phyloP scores from a whole-genome alignment of 768 basidiomycete genomes.

The Phlebiopsis flavidoalba region DNA sequence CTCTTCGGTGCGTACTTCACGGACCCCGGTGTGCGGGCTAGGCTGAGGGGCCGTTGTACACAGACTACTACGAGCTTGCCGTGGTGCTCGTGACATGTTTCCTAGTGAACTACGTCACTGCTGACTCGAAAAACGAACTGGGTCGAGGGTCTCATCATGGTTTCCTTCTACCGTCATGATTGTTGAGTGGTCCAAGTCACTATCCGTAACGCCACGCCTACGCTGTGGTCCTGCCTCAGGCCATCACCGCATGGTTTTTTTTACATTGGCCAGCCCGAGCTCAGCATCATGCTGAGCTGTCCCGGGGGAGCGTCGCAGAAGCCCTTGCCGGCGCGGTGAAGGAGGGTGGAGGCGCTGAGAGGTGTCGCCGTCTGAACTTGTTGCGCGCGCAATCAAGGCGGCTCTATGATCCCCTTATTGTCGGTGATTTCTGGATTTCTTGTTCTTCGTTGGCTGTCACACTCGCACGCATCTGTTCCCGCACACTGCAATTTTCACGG shows the following conservation, averaged over 20 bases:
- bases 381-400: not conserved
- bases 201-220: not conserved
- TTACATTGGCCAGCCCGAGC: conserved; percentile 53
- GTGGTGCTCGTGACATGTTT: conserved; percentile 63
- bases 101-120: conserved; percentile 76
- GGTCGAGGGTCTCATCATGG: conserved; percentile 61
- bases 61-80: conserved; percentile 68
- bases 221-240: conserved; percentile 29
- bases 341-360: conserved; percentile 6
- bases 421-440: not conserved
- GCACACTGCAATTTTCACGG: not conserved
- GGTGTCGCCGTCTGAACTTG: not conserved
- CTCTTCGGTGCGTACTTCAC: conserved; percentile 52
- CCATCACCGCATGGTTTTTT: conserved; percentile 67
- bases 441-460: not conserved
- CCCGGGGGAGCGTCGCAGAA: conserved; percentile 28
- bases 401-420: not conserved
- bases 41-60: conserved; percentile 18
- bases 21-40: too few species aligned
- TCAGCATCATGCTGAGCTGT: conserved; percentile 39
- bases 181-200: conserved; percentile 29
- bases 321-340: conserved; percentile 24
- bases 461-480: not conserved
- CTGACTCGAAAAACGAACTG: conserved; percentile 78
- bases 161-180: conserved; percentile 68